A percentile compares a stretch with the other conserved stretches of the same genome.
These are phyloP conservation scores for Termitomyces sp. DNA, from an alignment of 768 basidiomycete genomes.

Conservation along the genomic window DNA sequence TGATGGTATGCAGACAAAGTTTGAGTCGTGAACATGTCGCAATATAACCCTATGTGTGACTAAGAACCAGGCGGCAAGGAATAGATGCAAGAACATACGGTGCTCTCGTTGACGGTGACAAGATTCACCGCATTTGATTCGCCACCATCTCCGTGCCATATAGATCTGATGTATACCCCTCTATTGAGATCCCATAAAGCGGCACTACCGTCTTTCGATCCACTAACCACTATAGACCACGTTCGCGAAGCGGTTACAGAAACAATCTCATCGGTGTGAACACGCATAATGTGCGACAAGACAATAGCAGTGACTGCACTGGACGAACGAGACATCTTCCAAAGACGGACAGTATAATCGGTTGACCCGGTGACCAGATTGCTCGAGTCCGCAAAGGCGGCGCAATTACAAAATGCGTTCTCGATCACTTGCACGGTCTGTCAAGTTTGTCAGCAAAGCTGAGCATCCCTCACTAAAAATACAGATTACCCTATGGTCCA, in stretches of 20 bases:
- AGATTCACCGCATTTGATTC: constrained; percentile 53
- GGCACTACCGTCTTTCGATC: constrained; percentile 83
- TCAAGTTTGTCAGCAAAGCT: neutral
- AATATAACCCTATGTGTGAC: constrained; percentile 70
- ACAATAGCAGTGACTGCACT: constrained; percentile 29
- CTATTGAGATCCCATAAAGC: constrained; percentile 90
- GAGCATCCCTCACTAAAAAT: neutral
- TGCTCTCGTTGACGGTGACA: constrained; percentile 82
- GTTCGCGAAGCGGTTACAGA: constrained; percentile 72
- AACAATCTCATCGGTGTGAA: constrained; percentile 68
- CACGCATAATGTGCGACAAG: constrained; percentile 75
- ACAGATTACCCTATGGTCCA: constrained; percentile 56
- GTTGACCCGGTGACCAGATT: constrained; percentile 79
- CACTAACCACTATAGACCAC: constrained; percentile 84
- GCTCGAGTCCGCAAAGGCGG: constrained; percentile 71
- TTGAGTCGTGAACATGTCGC: constrained; percentile 75
- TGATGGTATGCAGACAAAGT: constrained; percentile 83
- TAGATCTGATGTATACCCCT: constrained; percentile 76
- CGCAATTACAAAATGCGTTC: constrained; percentile 68
- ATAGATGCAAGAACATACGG: constrained; percentile 49
- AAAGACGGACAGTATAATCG: constrained; percentile 81
- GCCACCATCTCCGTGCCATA: constrained; percentile 59
- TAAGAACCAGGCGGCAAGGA: neutral
- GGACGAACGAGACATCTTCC: constrained; percentile 54
- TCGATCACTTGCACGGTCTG: constrained; percentile 80